Conservation (phyloP, 371 early-diverging fungal genomes). For the Lichtheimia corymbifera region DNA sequence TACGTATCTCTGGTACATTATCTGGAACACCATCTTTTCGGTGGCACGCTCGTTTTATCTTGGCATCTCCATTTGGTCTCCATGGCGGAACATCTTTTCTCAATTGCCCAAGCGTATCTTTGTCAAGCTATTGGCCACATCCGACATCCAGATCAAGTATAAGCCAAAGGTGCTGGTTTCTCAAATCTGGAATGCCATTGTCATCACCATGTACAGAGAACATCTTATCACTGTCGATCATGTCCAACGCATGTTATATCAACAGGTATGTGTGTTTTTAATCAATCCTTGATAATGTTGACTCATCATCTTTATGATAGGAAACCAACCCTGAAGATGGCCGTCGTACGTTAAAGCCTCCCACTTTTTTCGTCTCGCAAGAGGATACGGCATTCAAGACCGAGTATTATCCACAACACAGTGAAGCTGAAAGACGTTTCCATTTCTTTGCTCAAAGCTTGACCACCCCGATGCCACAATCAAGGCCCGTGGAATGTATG, state of each 20-base stretch:
- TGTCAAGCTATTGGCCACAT: constrained; percentile 75
- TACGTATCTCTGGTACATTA: constrained; percentile 91
- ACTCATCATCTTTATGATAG: constrained; percentile 9
- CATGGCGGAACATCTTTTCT: constrained; percentile 87
- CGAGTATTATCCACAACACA: constrained; percentile 77
- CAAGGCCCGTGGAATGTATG: constrained; percentile 82
- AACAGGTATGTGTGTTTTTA: constrained; percentile 53
- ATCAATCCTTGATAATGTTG: background rate
- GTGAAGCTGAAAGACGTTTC: constrained; percentile 86
- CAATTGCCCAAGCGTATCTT: constrained; percentile 86
- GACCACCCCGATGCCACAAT: constrained; percentile 84
- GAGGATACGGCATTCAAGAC: constrained; percentile 80
- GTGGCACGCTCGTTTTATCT: constrained; percentile 80
- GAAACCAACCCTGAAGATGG: constrained; percentile 63
- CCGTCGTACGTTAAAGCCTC: constrained; percentile 72
- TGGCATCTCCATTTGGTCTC: constrained; percentile 86
- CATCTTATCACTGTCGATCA: constrained; percentile 82
- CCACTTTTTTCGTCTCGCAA: constrained; percentile 83
- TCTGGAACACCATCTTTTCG: constrained; percentile 83
- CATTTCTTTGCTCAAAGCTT: constrained; percentile 89
- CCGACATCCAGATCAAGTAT: constrained; percentile 70
- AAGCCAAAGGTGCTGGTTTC: constrained; percentile 81
- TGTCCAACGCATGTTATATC: constrained; percentile 78
- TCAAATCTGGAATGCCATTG: constrained; percentile 89
- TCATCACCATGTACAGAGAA: constrained; percentile 86